Percentiles rank a stretch among this genome's conserved stretches.
Evolutionary conservation across 345 rosid species (phyloP).

Genomic region (Cardamine chenopodiifolia): DNA sequence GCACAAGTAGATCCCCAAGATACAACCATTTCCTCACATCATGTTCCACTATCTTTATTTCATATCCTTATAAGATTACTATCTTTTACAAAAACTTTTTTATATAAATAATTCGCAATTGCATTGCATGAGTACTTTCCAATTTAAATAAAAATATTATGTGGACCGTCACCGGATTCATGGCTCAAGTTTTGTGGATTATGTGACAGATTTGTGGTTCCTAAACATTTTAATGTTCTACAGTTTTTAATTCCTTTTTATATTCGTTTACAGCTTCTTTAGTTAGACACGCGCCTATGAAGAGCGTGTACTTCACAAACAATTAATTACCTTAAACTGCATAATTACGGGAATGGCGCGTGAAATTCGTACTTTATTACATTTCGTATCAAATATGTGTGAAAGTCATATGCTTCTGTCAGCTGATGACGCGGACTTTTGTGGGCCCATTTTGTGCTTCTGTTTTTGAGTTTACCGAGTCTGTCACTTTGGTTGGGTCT

Average conservation of each 20-base stretch:
- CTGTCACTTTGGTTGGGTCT: not conserved
- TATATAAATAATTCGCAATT: not conserved
- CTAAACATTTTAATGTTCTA: not conserved
- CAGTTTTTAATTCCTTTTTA: not conserved
- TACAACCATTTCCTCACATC: conserved; percentile 29
- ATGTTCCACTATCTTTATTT: conserved; percentile 27
- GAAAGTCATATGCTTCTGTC: conserved; percentile 38
- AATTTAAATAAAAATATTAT: not conserved
- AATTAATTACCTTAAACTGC: not conserved
- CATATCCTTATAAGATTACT: too few relatives aligned
- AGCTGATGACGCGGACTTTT: conserved; percentile 38
- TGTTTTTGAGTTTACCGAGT: conserved; percentile 2
- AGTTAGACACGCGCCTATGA: not conserved
- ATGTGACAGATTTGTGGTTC: conserved; percentile 21
- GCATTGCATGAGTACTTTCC: conserved; percentile 6
- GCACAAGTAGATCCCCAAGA: conserved; percentile 17
- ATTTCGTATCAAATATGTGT: conserved; percentile 19
- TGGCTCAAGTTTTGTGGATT: conserved; percentile 18
- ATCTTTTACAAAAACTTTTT: not conserved
- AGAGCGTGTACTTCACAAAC: not conserved
- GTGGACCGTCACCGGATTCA: conserved; percentile 14
- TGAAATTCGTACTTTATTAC: conserved; percentile 32
- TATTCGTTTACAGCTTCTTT: not conserved
- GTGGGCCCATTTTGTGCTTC: not conserved
- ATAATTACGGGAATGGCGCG: not conserved